Evolutionary conservation across 2,329 filamentous ascomycete species (phyloP).

Genomic region (Ustilaginoidea virens): DNA sequence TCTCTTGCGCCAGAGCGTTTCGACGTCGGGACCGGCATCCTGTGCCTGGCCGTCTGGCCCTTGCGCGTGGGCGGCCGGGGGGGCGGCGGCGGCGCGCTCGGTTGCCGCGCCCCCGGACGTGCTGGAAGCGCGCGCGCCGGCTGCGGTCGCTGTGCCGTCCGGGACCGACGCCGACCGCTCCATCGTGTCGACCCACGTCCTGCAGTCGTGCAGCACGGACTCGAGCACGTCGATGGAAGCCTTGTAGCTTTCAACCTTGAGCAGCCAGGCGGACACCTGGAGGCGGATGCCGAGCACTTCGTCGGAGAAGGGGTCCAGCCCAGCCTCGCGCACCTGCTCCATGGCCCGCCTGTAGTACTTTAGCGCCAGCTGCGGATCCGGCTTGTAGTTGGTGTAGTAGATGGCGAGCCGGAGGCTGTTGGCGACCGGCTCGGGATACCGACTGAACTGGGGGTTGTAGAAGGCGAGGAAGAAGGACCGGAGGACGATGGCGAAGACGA

Average conservation of each 20-base stretch:
- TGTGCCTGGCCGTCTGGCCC: background rate
- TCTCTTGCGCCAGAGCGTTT: slow-evolving; percentile 40
- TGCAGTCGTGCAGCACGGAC: slow-evolving; percentile 55
- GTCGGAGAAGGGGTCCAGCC: slow-evolving; percentile 78
- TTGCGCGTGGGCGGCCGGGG: slow-evolving; percentile 7
- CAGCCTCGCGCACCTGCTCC: slow-evolving; percentile 52
- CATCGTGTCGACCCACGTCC: slow-evolving; percentile 40
- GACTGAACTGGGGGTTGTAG: slow-evolving; percentile 37
- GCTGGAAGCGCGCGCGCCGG: too few species aligned
- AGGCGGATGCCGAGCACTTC: slow-evolving; percentile 85
- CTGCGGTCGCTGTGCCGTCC: slow-evolving; percentile 29
- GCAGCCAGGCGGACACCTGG: slow-evolving; percentile 63
- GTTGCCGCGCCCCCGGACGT: background rate
- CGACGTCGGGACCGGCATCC: slow-evolving; percentile 11
- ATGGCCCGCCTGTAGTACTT: slow-evolving; percentile 75
- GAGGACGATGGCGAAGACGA: slow-evolving; percentile 16
- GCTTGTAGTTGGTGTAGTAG: slow-evolving; percentile 67
- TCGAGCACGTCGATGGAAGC: slow-evolving; percentile 66
- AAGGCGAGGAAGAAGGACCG: slow-evolving; percentile 38
- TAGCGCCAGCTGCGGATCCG: slow-evolving; percentile 61
- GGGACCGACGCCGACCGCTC: slow-evolving; percentile 30
- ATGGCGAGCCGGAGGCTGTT: slow-evolving; percentile 69
- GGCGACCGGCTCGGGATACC: slow-evolving; percentile 54
- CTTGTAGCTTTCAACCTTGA: slow-evolving; percentile 55
- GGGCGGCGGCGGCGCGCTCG: background rate